Conservation (phyloP, 768 basidiomycete species). For the Russula sp. region DNA sequence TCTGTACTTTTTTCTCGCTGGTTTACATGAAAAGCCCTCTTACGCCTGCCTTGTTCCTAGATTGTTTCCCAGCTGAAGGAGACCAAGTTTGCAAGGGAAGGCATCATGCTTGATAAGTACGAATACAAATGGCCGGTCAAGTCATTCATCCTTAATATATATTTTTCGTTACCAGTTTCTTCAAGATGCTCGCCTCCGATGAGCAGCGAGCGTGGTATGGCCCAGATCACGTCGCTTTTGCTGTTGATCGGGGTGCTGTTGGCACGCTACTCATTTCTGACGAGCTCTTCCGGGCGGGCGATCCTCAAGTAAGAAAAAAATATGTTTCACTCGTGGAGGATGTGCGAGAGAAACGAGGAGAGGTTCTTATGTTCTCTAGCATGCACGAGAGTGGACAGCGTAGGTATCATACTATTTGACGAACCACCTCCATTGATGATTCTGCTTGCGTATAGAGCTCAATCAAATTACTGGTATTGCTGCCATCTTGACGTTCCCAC, state of each 20-base stretch:
- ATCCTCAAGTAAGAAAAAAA: conserved; percentile 67
- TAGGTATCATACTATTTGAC: conserved; percentile 35
- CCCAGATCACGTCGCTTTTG: conserved; percentile 85
- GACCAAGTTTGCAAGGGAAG: conserved; percentile 94
- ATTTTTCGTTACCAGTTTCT: conserved; percentile 54
- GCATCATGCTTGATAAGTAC: conserved; percentile 83
- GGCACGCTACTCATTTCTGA: conserved; percentile 94
- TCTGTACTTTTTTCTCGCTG: conserved; percentile 27
- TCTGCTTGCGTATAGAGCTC: conserved; percentile 59
- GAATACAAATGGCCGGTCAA: background rate
- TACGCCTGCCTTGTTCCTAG: conserved; percentile 32
- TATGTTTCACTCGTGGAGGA: conserved; percentile 87
- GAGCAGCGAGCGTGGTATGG: conserved; percentile 99
- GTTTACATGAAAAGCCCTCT: background rate
- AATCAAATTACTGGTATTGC: conserved; percentile 93
- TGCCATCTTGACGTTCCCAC: conserved; percentile 90
- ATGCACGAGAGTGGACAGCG: conserved; percentile 99
- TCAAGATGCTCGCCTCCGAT: conserved; percentile 93
- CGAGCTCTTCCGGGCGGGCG: conserved; percentile 83
- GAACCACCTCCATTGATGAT: background rate
- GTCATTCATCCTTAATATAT: background rate
- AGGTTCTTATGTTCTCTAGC: conserved; percentile 95
- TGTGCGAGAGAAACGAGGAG: conserved; percentile 81
- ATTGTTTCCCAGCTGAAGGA: conserved; percentile 74
- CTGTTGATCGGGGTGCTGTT: conserved; percentile 88